Evolutionary conservation across 2,329 filamentous ascomycete species (phyloP).

Genomic region (Pseudovirgaria hyperparasitica): DNA sequence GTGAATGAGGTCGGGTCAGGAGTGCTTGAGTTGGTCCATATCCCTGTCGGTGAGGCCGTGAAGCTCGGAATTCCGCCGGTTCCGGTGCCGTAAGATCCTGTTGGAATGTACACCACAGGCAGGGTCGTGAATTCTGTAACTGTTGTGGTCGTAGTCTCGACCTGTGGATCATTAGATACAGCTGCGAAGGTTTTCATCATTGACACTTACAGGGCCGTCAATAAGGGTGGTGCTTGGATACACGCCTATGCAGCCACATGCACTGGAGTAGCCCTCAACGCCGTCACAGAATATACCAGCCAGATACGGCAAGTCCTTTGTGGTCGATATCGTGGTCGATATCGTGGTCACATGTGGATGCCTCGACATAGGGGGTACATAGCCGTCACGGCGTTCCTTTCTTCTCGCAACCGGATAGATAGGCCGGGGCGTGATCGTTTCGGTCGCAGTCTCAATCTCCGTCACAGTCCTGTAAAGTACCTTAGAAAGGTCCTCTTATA

Average conservation of each 20-base stretch:
- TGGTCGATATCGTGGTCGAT: constrained; percentile 7
- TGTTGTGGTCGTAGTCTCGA: neutral
- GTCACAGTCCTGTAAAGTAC: no score
- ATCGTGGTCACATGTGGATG: no score
- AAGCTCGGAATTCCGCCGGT: constrained; percentile 5
- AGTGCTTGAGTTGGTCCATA: constrained; percentile 3
- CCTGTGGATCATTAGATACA: neutral
- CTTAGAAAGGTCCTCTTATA: no score
- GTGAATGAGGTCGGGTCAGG: constrained; percentile 1
- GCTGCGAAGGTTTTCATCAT: neutral
- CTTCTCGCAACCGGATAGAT: neutral
- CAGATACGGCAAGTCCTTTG: constrained; percentile 11
- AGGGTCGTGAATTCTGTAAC: neutral
- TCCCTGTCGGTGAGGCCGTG: constrained; percentile 4
- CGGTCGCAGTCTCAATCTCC: neutral
- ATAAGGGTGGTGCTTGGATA: constrained; percentile 7
- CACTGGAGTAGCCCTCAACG: constrained; percentile 11
- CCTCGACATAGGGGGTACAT: constrained; percentile 3
- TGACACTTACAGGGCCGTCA: constrained; percentile 11
- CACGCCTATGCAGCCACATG: constrained; percentile 15
- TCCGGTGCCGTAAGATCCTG: constrained; percentile 3
- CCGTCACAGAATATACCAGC: constrained; percentile 9
- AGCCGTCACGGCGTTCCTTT: constrained; percentile 1
- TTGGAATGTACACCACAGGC: neutral
- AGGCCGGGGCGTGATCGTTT: neutral